Evolutionary conservation across 2,329 filamentous ascomycete species (phyloP).

Genomic region (Zymoseptoria ardabiliae): DNA sequence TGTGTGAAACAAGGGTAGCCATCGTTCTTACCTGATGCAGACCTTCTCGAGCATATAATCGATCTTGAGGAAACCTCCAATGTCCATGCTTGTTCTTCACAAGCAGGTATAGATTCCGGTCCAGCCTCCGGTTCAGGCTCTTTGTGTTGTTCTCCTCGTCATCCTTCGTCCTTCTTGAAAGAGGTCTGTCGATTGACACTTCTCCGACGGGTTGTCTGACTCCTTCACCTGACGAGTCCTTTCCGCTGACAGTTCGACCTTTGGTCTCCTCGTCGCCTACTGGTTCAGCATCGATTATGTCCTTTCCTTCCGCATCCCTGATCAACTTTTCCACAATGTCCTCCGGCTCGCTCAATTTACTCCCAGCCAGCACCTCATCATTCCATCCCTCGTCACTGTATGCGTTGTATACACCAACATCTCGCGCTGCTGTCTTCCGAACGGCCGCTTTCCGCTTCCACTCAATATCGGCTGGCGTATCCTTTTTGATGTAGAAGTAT

Average conservation of each 20-base stretch:
- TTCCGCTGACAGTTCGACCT: constrained; percentile 38
- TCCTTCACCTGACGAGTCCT: constrained; percentile 22
- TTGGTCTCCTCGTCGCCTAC: constrained; percentile 35
- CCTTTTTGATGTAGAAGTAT: constrained; percentile 91
- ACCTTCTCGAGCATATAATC: constrained; percentile 62
- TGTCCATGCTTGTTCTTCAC: constrained; percentile 63
- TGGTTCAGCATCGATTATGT: constrained; percentile 43
- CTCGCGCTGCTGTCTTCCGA: constrained; percentile 69
- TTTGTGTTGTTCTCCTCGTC: constrained; percentile 66
- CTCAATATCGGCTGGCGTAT: constrained; percentile 75
- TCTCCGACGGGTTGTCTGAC: constrained; percentile 17
- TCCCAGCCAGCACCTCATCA: constrained; percentile 77
- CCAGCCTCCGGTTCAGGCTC: constrained; percentile 72
- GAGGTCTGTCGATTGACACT: constrained; percentile 56
- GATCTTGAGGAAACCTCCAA: constrained; percentile 78
- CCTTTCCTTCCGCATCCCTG: constrained; percentile 59
- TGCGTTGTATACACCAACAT: constrained; percentile 77
- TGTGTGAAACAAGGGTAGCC: background rate
- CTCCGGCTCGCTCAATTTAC: constrained; percentile 57
- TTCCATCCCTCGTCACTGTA: constrained; percentile 74
- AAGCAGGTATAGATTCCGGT: constrained; percentile 78
- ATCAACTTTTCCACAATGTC: constrained; percentile 62
- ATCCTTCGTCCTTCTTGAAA: constrained; percentile 66
- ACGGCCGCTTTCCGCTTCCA: constrained; percentile 81
- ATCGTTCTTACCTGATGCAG: constrained; percentile 64